Conservation (phyloP, 2,329 filamentous ascomycete genomes). For the Nectriaceae sp. region DNA sequence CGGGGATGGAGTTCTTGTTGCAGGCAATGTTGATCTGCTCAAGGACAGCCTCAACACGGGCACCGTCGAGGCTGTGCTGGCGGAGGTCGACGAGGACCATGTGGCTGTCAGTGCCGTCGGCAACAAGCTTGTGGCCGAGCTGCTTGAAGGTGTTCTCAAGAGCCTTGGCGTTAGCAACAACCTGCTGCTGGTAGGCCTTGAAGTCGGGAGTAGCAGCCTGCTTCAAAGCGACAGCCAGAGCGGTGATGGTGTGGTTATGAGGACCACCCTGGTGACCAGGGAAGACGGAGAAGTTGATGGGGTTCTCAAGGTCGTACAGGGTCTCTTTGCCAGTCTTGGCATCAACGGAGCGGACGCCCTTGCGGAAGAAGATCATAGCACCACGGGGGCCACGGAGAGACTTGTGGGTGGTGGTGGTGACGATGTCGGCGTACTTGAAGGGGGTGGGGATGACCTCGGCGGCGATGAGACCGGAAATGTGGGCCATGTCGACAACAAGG, state of each 20-base stretch:
- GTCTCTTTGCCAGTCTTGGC: constrained; percentile 88
- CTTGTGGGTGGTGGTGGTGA: constrained; percentile 99
- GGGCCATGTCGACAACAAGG: constrained; percentile 96
- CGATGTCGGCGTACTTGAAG: constrained; percentile 90
- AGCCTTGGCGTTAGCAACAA: constrained; percentile 90
- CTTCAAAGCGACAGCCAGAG: constrained; percentile 90
- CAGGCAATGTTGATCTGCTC: constrained; percentile 98
- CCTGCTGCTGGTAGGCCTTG: constrained; percentile 89
- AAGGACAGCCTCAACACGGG: constrained; percentile 91
- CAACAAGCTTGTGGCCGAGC: constrained; percentile 91
- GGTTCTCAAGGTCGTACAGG: constrained; percentile 89
- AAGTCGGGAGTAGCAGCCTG: constrained; percentile 91
- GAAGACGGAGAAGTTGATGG: constrained; percentile 99
- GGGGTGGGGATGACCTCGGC: constrained; percentile 91
- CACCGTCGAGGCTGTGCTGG: constrained; percentile 83
- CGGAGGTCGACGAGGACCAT: constrained; percentile 96
- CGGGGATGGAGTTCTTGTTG: constrained; percentile 99
- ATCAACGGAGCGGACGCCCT: constrained; percentile 88
- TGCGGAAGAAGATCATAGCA: constrained; percentile 99
- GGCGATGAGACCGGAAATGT: constrained; percentile 95
- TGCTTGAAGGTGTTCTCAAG: constrained; percentile 82
- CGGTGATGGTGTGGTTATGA: constrained; percentile 99
- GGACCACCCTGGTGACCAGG: constrained; percentile 97
- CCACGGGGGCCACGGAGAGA: constrained; percentile 95
- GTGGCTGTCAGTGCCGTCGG: constrained; percentile 95